Conservation (phyloP, 805 yeast genomes). For the Nakazawaea populi region DNA sequence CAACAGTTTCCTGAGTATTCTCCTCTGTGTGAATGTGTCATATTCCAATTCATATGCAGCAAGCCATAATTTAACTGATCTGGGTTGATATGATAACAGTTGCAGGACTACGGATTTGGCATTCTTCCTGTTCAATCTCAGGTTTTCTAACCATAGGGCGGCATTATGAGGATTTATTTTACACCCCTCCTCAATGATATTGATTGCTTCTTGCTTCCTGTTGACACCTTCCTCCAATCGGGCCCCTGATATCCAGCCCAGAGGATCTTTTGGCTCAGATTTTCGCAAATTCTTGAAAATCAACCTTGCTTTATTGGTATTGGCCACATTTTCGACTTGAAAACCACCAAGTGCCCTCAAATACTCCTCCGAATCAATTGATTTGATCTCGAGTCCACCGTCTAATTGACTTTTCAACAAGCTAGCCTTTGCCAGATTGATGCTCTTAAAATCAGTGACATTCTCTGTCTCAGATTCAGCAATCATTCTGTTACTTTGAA, state of each 20-base stretch:
- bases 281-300: slow-evolving; percentile 64
- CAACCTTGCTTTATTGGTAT: slow-evolving; percentile 50
- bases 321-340: slow-evolving; percentile 35
- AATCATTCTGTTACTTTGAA: slow-evolving; percentile 19
- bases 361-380: slow-evolving; percentile 35
- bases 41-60: slow-evolving; percentile 63
- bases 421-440: slow-evolving; percentile 60
- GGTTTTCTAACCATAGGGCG: slow-evolving; percentile 77
- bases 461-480: slow-evolving; percentile 17
- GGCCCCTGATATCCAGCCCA: slow-evolving; percentile 86
- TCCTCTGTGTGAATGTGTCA: slow-evolving; percentile 44
- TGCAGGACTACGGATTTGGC: slow-evolving; percentile 57
- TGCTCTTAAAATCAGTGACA: slow-evolving; percentile 40
- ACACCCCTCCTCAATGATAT: slow-evolving; percentile 71
- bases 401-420: slow-evolving; percentile 53
- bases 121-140: slow-evolving; percentile 49
- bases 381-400: slow-evolving; percentile 26
- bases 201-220: slow-evolving; percentile 50
- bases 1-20: slow-evolving; percentile 65
- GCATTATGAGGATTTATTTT: slow-evolving; percentile 57
- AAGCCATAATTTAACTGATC: slow-evolving; percentile 65
- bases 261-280: slow-evolving; percentile 66
- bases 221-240: slow-evolving; percentile 64
- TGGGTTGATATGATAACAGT: slow-evolving; percentile 53
- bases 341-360: slow-evolving; percentile 21